A percentile compares a stretch with the other conserved stretches of the same genome.
Evolutionary conservation across 2,329 filamentous ascomycete species (phyloP).

Genomic region (Diplodia mutila): DNA sequence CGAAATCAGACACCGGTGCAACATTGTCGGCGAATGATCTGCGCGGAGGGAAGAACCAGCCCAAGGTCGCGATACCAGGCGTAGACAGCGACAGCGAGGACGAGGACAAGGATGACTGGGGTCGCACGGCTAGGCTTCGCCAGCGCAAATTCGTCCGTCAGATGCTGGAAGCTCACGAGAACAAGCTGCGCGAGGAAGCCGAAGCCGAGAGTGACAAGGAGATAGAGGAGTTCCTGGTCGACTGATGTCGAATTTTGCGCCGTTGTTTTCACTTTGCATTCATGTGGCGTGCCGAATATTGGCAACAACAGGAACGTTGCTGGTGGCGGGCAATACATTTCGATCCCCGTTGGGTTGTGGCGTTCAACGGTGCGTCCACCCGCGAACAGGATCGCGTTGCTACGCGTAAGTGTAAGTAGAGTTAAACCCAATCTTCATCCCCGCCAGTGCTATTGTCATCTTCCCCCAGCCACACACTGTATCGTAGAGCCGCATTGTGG

Average conservation of each 20-base stretch:
- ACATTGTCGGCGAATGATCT: conserved; percentile 40
- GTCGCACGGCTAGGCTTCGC: conserved; percentile 69
- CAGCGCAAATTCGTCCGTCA: conserved; percentile 70
- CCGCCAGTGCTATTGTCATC: not conserved
- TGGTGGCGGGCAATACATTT: not conserved
- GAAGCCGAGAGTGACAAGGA: conserved; percentile 75
- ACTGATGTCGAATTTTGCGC: not conserved
- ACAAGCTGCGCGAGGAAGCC: conserved; percentile 56
- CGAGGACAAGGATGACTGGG: conserved; percentile 58
- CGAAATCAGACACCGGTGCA: conserved; percentile 40
- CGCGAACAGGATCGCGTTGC: not conserved
- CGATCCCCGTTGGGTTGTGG: not conserved
- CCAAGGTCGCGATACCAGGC: conserved; percentile 58
- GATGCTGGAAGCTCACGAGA: conserved; percentile 65
- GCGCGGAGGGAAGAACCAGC: conserved; percentile 42
- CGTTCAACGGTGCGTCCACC: not conserved
- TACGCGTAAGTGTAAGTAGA: not conserved
- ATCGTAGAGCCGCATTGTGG: conserved; percentile 4
- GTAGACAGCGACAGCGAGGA: conserved; percentile 56
- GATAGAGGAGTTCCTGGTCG: conserved; percentile 70
- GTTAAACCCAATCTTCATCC: not conserved
- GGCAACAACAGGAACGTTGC: not conserved
- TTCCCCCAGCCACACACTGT: conserved; percentile 6
- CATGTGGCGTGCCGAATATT: not conserved
- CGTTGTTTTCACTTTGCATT: not conserved